phyloP scores from a whole-genome alignment of 805 yeast genomes.

The Candida oleophila region DNA sequence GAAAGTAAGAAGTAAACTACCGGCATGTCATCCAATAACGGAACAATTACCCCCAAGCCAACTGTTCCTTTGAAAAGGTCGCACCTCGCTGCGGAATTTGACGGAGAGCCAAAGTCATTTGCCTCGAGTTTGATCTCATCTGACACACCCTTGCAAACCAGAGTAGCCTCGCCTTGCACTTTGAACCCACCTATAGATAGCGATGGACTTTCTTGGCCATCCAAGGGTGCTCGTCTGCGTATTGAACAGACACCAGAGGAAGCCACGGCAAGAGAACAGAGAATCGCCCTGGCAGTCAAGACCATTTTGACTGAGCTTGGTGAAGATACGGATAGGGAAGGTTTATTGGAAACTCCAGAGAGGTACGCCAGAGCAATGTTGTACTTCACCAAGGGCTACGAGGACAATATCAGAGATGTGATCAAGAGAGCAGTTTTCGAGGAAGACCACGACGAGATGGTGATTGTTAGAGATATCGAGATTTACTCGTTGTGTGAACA shows the following conservation, averaged over 20 bases:
- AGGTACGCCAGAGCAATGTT: conserved; percentile 96
- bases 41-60: conserved; percentile 18
- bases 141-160: conserved; percentile 60
- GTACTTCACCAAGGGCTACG: conserved; percentile 93
- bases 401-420: conserved; percentile 87
- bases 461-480: conserved; percentile 92
- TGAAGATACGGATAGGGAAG: conserved; percentile 87
- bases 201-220: conserved; percentile 95
- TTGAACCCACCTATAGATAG: conserved; percentile 81
- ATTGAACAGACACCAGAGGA: conserved; percentile 69
- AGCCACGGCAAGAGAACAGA: conserved; percentile 59
- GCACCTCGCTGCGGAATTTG: not conserved
- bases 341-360: conserved; percentile 90
- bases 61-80: conserved; percentile 22
- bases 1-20: not conserved
- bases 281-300: conserved; percentile 84
- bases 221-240: conserved; percentile 76
- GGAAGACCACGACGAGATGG: conserved; percentile 99
- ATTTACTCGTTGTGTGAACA: conserved; percentile 94
- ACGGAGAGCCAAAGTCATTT: not conserved
- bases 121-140: not conserved
- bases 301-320: conserved; percentile 81
- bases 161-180: conserved; percentile 83
- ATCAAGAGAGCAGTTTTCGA: conserved; percentile 95
- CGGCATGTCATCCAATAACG: conserved; percentile 10